A percentile compares a stretch with the other conserved stretches of the same genome.
These are phyloP conservation scores for Phaffomyces thermotolerans DNA, from an alignment of 805 yeast genomes.

Conservation along the genomic window DNA sequence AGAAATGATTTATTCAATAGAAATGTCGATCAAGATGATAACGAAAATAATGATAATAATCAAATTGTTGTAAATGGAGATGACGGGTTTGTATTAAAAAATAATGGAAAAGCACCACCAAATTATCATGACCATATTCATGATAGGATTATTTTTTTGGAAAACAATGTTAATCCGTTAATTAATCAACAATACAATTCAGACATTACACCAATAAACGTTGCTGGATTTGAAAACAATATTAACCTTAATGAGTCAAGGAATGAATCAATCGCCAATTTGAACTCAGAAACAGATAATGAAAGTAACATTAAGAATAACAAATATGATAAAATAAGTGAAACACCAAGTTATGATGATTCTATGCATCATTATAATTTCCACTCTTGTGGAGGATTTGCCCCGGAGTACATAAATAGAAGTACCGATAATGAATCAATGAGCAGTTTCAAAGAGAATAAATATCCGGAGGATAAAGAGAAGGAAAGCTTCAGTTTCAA, in stretches of 20 bases:
- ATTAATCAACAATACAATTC: neutral
- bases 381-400: conserved; percentile 30
- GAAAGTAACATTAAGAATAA: neutral
- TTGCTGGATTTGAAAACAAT: conserved; percentile 2
- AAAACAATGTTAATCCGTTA: conserved; percentile 7
- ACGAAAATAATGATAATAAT: neutral
- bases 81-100: conserved; percentile 18
- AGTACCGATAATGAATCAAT: no score
- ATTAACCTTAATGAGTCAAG: neutral
- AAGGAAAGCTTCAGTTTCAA: neutral
- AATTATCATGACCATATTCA: conserved; percentile 64
- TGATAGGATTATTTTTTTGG: conserved; percentile 39
- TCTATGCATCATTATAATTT: conserved; percentile 51
- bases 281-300: no score
- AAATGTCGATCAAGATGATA: neutral
- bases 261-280: neutral
- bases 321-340: conserved; percentile 32
- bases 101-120: conserved; percentile 57
- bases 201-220: neutral
- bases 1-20: conserved; percentile 7
- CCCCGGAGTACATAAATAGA: conserved; percentile 48
- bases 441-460: no score
- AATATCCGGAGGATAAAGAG: neutral
- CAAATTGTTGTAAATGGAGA: conserved; percentile 23
- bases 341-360: conserved; percentile 71